Percentiles rank a stretch among this genome's conserved stretches.
Evolutionary conservation across 2,329 filamentous ascomycete genomes (phyloP).

Genomic region (Botryotinia globosa): DNA sequence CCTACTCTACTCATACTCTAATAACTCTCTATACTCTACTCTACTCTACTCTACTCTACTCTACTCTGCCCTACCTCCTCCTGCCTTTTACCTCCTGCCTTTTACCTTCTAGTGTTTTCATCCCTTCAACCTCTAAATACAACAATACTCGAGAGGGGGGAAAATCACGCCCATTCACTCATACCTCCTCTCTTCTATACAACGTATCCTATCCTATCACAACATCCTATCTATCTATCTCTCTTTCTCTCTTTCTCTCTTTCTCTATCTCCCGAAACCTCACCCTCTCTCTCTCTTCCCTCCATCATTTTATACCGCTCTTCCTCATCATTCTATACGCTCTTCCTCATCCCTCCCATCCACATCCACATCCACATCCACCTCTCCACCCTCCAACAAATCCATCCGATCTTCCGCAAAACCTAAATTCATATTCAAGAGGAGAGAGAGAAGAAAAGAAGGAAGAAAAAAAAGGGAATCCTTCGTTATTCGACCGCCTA

Average conservation of each 20-base stretch:
- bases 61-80: background rate
- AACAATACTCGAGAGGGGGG: background rate
- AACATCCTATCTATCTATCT: background rate
- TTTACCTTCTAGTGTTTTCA: background rate
- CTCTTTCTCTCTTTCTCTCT: too few species aligned
- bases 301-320: background rate
- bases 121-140: background rate
- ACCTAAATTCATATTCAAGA: background rate
- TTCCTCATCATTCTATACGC: background rate
- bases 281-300: background rate
- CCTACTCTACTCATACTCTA: background rate
- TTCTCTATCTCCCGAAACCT: background rate
- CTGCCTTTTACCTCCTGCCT: background rate
- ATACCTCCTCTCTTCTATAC: background rate
- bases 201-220: background rate
- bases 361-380: background rate
- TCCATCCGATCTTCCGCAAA: conserved; percentile 4
- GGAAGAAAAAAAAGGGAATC: background rate
- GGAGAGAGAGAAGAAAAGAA: background rate
- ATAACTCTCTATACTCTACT: too few species aligned
- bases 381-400: background rate
- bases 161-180: background rate
- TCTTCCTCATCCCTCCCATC: background rate
- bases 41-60: background rate
- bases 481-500: conserved; percentile 6